Conservation (phyloP, 2,329 filamentous ascomycete genomes). For the Fusarium sp. region DNA sequence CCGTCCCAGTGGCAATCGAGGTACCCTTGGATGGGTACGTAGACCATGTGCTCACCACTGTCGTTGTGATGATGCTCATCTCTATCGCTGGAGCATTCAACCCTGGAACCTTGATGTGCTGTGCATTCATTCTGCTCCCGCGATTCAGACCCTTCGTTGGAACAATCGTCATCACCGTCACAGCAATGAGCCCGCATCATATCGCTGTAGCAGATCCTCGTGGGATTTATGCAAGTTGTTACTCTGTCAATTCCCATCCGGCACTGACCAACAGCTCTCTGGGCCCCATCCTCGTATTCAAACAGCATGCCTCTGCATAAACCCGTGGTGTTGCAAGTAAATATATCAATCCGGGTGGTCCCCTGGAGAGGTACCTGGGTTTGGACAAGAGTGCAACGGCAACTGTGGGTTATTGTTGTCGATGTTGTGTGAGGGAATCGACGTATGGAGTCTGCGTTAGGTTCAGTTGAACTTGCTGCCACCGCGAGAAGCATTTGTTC, state of each 20-base stretch:
- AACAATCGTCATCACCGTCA: not conserved
- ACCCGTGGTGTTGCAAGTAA: not conserved
- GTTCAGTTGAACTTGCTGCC: no score
- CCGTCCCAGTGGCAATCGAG: not conserved
- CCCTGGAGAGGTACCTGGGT: not conserved
- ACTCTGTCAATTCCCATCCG: not conserved
- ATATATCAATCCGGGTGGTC: not conserved
- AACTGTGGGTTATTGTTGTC: not conserved
- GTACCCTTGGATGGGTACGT: not conserved
- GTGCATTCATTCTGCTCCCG: not conserved
- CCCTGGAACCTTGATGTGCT: not conserved
- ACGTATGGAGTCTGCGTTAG: not conserved
- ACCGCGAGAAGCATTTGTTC: not conserved
- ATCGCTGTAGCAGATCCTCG: not conserved
- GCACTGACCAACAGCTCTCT: not conserved
- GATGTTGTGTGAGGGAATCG: not conserved
- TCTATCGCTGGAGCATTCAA: not conserved
- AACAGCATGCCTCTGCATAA: not conserved
- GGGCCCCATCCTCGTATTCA: not conserved
- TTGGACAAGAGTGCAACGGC: not conserved
- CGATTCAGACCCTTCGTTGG: not conserved
- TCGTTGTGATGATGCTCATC: not conserved
- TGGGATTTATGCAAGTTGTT: not conserved
- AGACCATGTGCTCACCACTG: not conserved
- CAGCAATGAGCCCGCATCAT: not conserved